Base-by-base conservation (phyloP, 768 basidiomycete genomes). In the Xerocomus potaroensis region DNA sequence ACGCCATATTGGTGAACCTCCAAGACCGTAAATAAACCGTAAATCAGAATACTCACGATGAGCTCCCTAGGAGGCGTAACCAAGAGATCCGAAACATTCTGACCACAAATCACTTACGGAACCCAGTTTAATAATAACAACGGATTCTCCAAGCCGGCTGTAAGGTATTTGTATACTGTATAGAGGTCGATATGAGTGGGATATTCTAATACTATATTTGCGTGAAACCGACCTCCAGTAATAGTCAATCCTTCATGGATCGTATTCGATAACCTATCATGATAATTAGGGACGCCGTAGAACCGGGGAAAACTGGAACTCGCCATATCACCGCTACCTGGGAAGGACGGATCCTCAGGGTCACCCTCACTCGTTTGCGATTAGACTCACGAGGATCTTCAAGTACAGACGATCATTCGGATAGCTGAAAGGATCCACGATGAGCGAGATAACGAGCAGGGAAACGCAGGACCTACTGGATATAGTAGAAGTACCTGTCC, bases 401-500 rank as follows among this genome's bases (percentile, higher is more conserved):
- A n/a, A 15, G 15, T 18, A 22, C 9, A 21, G 7, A 1, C 18
- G 23, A 30, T 47, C 46, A 3, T 23, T 21, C 21, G 29, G 40
- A 16, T 41, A 47, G 10, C 40, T 47, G 7, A 5, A 4, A 22
- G 7, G 15, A 2, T n/a, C n/a, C n/a, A n/a, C n/a, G n/a, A n/a
- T n/a, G n/a, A 12, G 0, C 3, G 11, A 5, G 12, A 12, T 41
- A 4, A 23, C 10, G 29, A 8, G 5, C 8, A 4, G 3, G 3
- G 16, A 38, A n/a, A 16, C 1, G 21, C 11, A 1, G n/a, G n/a
- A 19, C 18, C 11, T 29, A 47, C 46, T 47, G 32, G 33, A 35
- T n/a, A 16, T 35, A 41, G 10, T 47, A 47, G 8, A 47, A 35
- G 33, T 35, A 47, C 22, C 46, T 47, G 26, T n/a, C 21, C 19